Evolutionary conservation across 1,139 yeast genomes (phyloP), one percentile per base, ranked within the genome.

Genomic region (Barnettozyma hawaiiensis): DNA sequence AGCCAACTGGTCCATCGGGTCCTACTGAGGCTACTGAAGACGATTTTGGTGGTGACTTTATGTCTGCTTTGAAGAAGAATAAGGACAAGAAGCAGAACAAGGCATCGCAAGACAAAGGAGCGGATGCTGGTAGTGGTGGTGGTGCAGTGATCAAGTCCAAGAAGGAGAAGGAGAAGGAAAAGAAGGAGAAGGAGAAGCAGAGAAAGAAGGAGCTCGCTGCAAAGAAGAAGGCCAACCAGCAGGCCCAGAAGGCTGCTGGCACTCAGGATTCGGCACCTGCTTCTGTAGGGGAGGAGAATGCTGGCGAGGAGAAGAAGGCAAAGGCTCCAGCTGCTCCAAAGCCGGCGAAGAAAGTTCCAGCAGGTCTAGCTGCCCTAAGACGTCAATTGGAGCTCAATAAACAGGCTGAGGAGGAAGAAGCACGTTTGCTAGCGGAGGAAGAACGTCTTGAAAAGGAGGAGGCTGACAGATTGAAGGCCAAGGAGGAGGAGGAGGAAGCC

Each of bases 101-200:
- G 78, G 68, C 40, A 71, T 48, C 8, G 12, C 40, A 34, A 14
- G 41, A 39, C 12, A 40, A 66, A n/a, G n/a, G n/a, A n/a, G n/a
- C n/a, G 48, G 65, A 64, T 46, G 64, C 54, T 58, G 59, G 64
- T 26, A 63, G 63, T 28, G 62, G 63, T 29, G 75, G 72, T 40
- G 89, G 78, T 33, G 85, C 94, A 39, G 76, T 79, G 52, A 69
- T 90, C 58, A 86, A 92, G 66, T 80, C 95, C 47, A 94, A 92
- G 75, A 94, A 94, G 70, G 98, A 92, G 63, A 94, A 92, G 73
- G 99, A 92, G 67, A 85, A 79, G 66, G 95, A 92, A 64, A 92
- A 90, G 84, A 94, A 92, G 67, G 99, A 92, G 69, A 85, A 85
- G 52, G 98, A 92, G 65, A 94, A 92, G 73, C 87, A 84, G 57